Base-by-base conservation (phyloP, 148 eudicot species). In the Silene conica region DNA sequence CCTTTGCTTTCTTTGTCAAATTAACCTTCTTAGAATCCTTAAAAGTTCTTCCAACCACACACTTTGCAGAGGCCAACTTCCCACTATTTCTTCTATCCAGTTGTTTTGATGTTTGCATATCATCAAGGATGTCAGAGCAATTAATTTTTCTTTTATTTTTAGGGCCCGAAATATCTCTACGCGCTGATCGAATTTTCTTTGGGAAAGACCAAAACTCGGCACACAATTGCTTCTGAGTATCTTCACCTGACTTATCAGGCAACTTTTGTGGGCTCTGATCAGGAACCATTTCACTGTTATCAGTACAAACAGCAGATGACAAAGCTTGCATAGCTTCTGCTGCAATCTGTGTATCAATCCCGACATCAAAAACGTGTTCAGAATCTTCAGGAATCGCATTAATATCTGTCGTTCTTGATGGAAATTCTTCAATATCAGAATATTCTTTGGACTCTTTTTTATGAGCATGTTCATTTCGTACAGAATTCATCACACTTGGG, bases 301-400 rank as follows among this genome's bases (percentile, higher is more conserved):
- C 70, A 31, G 66, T 74, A 52, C 85, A 78, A 62, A 80, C 71
- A 34, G 81, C 86, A 67, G 67, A 70, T 58, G 81, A 62, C 74
- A 90, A 78, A 66, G 87, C 84, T 84, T 88, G 89, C 82, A 90
- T 90, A 70, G 89, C 96, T 83, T 90, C 92, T 63, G 88, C 92
- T 34, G 96, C 96, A 71, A 88, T 75, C 73, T 88, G 96, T 78
- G 96, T 88, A 68, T 81, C 80, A 70, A 81, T 63, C 22, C 96
- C 92, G 81, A 85, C 80, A 82, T 84, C 92, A 70, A 60, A 84
- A 19, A 31, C 23, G 60, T 82, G 72, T 50, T 73, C 78, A 26
- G 26, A 60, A 66, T 79, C 81, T 28, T 66, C 73, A 50, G 55
- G 67, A 55, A 60, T 19, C 48, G 50, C 73, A 70, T 26, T 67